A percentile compares a stretch with the other conserved stretches of the same genome.
Evolutionary conservation across 2,329 filamentous ascomycete species (phyloP).

Genomic region (Penicillium polonicum): DNA sequence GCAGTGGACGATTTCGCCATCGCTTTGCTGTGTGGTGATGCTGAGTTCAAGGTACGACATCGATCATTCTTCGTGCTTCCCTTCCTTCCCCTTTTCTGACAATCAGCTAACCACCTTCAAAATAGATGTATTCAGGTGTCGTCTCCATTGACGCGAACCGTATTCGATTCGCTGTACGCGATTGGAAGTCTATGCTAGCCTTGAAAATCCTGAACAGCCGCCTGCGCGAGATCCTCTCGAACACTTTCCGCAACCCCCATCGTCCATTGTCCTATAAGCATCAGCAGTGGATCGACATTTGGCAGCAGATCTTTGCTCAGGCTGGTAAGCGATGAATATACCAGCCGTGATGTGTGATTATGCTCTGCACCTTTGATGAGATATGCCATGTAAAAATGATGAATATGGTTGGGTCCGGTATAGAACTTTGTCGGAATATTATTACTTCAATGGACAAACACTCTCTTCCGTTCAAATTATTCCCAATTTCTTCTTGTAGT

Average conservation of each 20-base stretch:
- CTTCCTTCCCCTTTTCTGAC: neutral
- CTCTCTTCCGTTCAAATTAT: neutral
- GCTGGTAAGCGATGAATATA: constrained; percentile 25
- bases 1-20: constrained; percentile 79
- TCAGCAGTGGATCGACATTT: constrained; percentile 71
- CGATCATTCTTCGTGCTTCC: neutral
- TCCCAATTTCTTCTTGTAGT: neutral
- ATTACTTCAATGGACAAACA: neutral
- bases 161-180: constrained; percentile 74
- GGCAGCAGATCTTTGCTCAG: constrained; percentile 65
- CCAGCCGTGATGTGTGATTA: neutral
- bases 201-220: constrained; percentile 75
- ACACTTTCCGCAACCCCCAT: constrained; percentile 57
- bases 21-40: constrained; percentile 81
- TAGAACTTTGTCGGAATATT: constrained; percentile 9
- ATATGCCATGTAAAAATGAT: constrained; percentile 13
- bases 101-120: neutral
- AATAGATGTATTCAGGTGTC: constrained; percentile 78
- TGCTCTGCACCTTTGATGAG: constrained; percentile 10
- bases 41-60: constrained; percentile 72
- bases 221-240: constrained; percentile 71
- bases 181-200: constrained; percentile 91
- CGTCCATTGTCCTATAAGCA: constrained; percentile 58
- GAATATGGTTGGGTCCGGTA: constrained; percentile 6
- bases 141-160: constrained; percentile 85